Base-by-base conservation (phyloP, 805 yeast species). In the Metschnikowia shivogae region DNA sequence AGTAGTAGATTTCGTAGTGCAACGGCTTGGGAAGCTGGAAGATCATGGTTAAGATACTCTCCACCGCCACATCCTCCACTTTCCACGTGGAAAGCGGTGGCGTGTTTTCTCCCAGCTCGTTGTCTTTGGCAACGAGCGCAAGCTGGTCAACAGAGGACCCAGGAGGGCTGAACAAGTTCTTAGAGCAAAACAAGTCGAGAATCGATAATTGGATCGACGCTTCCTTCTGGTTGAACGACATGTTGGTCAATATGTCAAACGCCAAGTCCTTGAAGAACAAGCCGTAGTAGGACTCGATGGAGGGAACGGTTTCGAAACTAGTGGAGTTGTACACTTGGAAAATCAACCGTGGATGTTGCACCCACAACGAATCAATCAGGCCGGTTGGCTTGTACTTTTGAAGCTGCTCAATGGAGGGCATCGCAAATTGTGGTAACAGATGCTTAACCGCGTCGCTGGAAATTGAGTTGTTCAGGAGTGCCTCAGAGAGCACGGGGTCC, bases 201-300 rank as follows among this genome's bases (percentile, higher is more conserved):
- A 83, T 78, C 27, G 88, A 75, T 36, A 93, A 76, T 62, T 89
- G 97, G 50, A 86, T 81, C 0, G 96, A 82, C 8, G 88, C 95
- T 52, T 87, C 93, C 37, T 79, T 80, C 59, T 96, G 83, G 67
- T 93, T 93, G 72, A 88, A 93, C 53, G 90, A 95, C 69, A 92
- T 68, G 54, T 84, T 81, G 48, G 84, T 81, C 43, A 90, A 77
- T 28, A 86, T 67, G 63, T 92, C 97, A 40, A 77, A 76, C 30
- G 83, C 72, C 29, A 87, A 68, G 59, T 93, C 98, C 50, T 87
- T 79, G 53, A 89, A 72, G 22, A 92, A 60, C 44, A 87, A 67
- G 1, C 73, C 73, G 24, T 59, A 47, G 53, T 67, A 69, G 1
- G 68, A 57, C n/a, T 64, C 64, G 39, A 69, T 63, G 3, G 59